Evolutionary conservation across 1,139 yeast species (phyloP).

Genomic region (Yamadazyma dendronema): DNA sequence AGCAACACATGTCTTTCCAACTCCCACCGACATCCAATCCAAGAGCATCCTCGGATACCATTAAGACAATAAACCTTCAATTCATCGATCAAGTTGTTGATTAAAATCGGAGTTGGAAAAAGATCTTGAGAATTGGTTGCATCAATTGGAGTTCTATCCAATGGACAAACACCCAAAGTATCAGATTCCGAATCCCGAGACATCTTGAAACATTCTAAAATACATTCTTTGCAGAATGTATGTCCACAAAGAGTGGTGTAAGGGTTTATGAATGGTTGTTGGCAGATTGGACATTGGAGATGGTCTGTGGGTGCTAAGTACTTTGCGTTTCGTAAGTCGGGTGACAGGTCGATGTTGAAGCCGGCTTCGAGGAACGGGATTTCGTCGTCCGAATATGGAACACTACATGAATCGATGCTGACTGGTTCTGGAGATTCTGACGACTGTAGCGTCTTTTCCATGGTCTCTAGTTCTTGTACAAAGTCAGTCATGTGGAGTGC

Average conservation of each 20-base stretch:
- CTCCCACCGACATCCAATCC: constrained; percentile 63
- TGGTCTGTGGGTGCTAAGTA: constrained; percentile 49
- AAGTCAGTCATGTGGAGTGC: neutral
- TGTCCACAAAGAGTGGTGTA: constrained; percentile 60
- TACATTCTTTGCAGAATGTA: constrained; percentile 55
- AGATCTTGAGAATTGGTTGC: constrained; percentile 40
- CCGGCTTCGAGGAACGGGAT: neutral
- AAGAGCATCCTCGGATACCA: constrained; percentile 52
- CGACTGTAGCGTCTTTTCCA: neutral
- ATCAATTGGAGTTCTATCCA: constrained; percentile 56
- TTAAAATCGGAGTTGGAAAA: constrained; percentile 60
- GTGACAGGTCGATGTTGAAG: constrained; percentile 14
- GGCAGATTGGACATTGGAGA: constrained; percentile 57
- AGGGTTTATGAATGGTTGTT: constrained; percentile 54
- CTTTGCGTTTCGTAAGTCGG: constrained; percentile 34
- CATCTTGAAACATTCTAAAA: constrained; percentile 46
- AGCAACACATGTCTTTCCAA: constrained; percentile 48
- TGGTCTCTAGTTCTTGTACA: neutral
- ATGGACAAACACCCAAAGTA: constrained; percentile 50
- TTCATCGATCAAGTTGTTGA: constrained; percentile 63
- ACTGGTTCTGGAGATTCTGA: neutral
- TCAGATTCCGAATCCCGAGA: constrained; percentile 16
- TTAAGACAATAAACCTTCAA: constrained; percentile 57
- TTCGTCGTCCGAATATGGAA: neutral
- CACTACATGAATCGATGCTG: neutral